These are phyloP conservation scores for Ceratocystis ficicola DNA, from an alignment of 2,329 filamentous ascomycete species.

Conservation along the genomic window DNA sequence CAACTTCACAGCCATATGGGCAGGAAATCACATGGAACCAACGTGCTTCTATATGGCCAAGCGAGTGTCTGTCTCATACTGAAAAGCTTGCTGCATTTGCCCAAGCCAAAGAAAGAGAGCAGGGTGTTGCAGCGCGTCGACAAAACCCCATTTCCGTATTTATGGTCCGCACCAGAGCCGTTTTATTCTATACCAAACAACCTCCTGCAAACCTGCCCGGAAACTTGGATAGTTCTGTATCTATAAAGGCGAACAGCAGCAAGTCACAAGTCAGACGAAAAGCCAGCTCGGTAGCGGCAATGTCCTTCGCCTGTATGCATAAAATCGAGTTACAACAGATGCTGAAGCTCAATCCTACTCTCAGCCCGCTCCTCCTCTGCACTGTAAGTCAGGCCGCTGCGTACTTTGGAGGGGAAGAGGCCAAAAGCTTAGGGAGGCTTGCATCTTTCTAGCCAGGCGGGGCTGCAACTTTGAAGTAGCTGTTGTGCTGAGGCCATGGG, in stretches of 20 bases:
- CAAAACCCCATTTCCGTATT: background rate
- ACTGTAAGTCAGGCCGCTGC: no score
- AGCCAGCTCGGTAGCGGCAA: slow-evolving; percentile 6
- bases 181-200: slow-evolving; percentile 9
- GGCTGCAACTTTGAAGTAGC: background rate
- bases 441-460: background rate
- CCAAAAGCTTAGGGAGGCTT: no score
- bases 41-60: background rate
- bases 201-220: background rate
- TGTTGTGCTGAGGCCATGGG: background rate
- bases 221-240: background rate
- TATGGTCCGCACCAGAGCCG: background rate
- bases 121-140: background rate
- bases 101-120: background rate
- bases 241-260: slow-evolving; percentile 5
- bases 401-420: no score
- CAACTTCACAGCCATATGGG: background rate
- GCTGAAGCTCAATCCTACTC: background rate
- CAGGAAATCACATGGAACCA: background rate
- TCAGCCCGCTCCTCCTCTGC: background rate
- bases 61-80: background rate
- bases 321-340: slow-evolving; percentile 12
- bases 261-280: slow-evolving; percentile 4
- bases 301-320: slow-evolving; percentile 12
- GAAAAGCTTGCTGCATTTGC: background rate